A percentile compares a stretch with the other conserved stretches of the same genome.
Conservation (phyloP, 1,284 basidiomycete genomes). For the Papiliotrema laurentii region DNA sequence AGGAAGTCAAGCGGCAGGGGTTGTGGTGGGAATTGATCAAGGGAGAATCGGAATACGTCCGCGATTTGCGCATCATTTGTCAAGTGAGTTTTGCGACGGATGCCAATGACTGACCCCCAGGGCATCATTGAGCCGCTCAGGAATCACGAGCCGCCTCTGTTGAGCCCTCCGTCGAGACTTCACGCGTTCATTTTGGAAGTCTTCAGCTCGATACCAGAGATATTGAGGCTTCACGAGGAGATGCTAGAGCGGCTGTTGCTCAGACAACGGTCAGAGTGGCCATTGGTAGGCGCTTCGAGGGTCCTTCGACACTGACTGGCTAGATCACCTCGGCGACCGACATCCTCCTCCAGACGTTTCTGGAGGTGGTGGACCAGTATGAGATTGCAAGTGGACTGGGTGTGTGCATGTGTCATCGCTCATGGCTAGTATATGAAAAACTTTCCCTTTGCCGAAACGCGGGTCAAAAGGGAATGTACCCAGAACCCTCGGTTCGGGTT, state of each 20-base stretch:
- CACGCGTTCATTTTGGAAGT: conserved; percentile 63
- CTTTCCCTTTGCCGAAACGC: conserved; percentile 72
- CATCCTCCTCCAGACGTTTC: conserved; percentile 65
- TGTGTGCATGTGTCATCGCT: conserved; percentile 13
- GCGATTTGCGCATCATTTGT: conserved; percentile 63
- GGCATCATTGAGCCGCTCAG: conserved; percentile 63
- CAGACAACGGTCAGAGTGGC: conserved; percentile 72
- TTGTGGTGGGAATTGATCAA: conserved; percentile 77
- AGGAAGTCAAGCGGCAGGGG: conserved; percentile 72
- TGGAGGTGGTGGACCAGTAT: conserved; percentile 28
- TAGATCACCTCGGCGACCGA: conserved; percentile 66
- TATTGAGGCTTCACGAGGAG: conserved; percentile 60
- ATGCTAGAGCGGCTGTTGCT: conserved; percentile 64
- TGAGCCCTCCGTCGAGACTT: conserved; percentile 53
- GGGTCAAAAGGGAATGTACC: conserved; percentile 65
- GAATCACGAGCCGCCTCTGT: conserved; percentile 56
- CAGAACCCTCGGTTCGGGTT: conserved; percentile 61
- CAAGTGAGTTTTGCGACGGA: conserved; percentile 52
- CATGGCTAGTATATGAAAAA: conserved; percentile 50
- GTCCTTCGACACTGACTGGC: background rate
- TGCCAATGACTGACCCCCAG: conserved; percentile 43
- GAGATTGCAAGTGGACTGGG: conserved; percentile 27
- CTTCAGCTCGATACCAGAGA: conserved; percentile 66
- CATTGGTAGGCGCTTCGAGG: conserved; percentile 48
- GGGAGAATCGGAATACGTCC: conserved; percentile 72